Evolutionary conservation across 139 green algal species (phyloP).

Genomic region (Coelastrella sp.): DNA sequence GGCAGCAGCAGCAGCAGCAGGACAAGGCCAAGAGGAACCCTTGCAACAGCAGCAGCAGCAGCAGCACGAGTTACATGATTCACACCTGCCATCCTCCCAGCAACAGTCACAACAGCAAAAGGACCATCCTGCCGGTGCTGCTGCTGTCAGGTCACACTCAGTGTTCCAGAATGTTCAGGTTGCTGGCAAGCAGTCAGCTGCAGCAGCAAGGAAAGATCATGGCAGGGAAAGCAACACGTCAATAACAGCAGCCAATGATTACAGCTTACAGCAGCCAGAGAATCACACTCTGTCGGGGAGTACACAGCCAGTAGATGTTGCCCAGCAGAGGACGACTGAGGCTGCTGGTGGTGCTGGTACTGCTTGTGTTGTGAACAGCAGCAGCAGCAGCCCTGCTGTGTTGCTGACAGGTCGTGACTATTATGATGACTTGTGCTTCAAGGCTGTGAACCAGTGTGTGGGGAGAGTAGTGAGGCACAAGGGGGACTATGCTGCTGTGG

Average conservation of each 20-base stretch:
- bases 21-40: background rate
- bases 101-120: background rate
- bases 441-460: slow-evolving; percentile 97
- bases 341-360: background rate
- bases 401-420: slow-evolving; percentile 72
- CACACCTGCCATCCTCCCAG: background rate
- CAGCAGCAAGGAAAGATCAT: background rate
- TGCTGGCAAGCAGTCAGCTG: background rate
- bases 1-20: slow-evolving; percentile 28
- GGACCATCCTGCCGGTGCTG: background rate
- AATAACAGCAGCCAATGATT: too few relatives aligned
- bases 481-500: slow-evolving; percentile 90
- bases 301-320: too few relatives aligned
- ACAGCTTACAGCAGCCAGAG: background rate
- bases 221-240: background rate
- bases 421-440: slow-evolving; percentile 88
- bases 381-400: slow-evolving; percentile 9
- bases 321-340: too few relatives aligned
- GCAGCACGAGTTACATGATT: background rate
- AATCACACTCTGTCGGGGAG: slow-evolving; percentile 29
- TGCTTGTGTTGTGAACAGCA: background rate
- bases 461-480: slow-evolving; percentile 87
- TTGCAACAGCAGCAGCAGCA: background rate
- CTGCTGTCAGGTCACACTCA: background rate
- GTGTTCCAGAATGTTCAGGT: background rate